These are phyloP conservation scores for Xylariaceae sp. DNA, from an alignment of 2,329 filamentous ascomycete species.

Conservation along the genomic window DNA sequence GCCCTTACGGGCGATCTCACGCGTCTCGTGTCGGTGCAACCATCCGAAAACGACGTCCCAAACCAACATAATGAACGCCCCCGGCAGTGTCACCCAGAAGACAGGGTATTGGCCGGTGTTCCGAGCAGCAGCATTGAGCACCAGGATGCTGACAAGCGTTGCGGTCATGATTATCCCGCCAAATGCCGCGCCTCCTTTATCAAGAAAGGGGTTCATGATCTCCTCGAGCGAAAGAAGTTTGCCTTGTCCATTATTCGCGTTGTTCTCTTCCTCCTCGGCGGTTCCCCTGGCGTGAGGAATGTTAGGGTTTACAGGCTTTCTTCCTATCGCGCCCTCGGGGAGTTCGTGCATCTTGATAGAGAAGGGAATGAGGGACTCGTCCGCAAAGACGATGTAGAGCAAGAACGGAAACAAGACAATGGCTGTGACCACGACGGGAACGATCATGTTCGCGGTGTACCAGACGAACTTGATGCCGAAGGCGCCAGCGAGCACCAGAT, in stretches of 20 bases:
- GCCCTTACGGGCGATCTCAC: conserved; percentile 61
- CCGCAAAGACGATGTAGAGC: conserved; percentile 68
- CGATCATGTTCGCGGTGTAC: conserved; percentile 78
- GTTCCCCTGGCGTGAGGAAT: conserved; percentile 66
- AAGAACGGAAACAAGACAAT: conserved; percentile 71
- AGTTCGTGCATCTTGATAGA: conserved; percentile 71
- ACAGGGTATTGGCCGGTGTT: conserved; percentile 57
- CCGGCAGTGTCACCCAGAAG: conserved; percentile 70
- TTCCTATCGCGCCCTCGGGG: conserved; percentile 56
- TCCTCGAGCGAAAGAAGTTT: conserved; percentile 67
- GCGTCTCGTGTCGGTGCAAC: conserved; percentile 63
- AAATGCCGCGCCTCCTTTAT: conserved; percentile 66
- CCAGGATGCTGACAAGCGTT: conserved; percentile 67
- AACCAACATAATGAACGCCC: conserved; percentile 67
- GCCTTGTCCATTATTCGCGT: conserved; percentile 50
- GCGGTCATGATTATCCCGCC: conserved; percentile 67
- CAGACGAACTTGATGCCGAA: conserved; percentile 72
- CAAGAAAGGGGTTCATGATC: conserved; percentile 75
- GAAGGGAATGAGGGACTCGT: conserved; percentile 64
- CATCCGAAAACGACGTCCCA: conserved; percentile 70
- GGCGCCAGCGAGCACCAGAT: conserved; percentile 72
- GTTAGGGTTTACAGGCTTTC: conserved; percentile 70
- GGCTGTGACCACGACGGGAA: conserved; percentile 69
- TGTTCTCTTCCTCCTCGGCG: conserved; percentile 53
- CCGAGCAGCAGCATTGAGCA: conserved; percentile 63